Conservation (phyloP, 257 asterid genomes). For the Handroanthus guayacan region DNA sequence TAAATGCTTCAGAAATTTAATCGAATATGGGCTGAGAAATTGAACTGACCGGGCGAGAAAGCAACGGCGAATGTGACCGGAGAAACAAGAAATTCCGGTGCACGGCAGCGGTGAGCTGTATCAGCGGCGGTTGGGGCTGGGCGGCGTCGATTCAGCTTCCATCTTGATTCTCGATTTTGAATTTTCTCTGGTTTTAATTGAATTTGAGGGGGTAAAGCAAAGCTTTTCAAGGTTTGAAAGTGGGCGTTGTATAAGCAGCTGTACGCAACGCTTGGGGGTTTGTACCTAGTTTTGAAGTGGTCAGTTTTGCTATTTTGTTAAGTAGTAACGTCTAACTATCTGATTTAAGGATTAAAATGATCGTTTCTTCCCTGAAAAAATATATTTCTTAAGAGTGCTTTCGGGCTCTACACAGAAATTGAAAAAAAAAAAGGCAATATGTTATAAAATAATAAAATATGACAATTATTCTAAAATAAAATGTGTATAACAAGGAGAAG, state of each 20-base stretch:
- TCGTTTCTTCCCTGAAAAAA: too few species aligned
- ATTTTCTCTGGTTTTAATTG: slow-evolving; percentile 31
- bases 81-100: slow-evolving; percentile 32
- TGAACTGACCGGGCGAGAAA: slow-evolving; percentile 28
- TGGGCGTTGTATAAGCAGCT: slow-evolving; percentile 34
- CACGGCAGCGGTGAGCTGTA: slow-evolving; percentile 40
- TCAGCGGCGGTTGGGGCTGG: slow-evolving; percentile 35
- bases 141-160: slow-evolving; percentile 33
- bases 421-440: too few species aligned
- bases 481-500: too few species aligned
- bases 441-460: too few species aligned
- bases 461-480: too few species aligned
- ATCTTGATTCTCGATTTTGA: slow-evolving; percentile 27
- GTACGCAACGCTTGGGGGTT: slow-evolving; percentile 41
- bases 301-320: background rate
- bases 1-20: slow-evolving; percentile 23
- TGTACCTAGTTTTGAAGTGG: slow-evolving; percentile 28
- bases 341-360: too few species aligned
- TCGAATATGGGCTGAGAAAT: slow-evolving; percentile 15
- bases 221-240: slow-evolving; percentile 39
- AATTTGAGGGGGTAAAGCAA: slow-evolving; percentile 28
- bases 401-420: too few species aligned
- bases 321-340: too few species aligned
- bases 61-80: slow-evolving; percentile 35
- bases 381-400: too few species aligned